Evolutionary conservation across 768 basidiomycete species (phyloP).

Genomic region (Phallus indusiatus): DNA sequence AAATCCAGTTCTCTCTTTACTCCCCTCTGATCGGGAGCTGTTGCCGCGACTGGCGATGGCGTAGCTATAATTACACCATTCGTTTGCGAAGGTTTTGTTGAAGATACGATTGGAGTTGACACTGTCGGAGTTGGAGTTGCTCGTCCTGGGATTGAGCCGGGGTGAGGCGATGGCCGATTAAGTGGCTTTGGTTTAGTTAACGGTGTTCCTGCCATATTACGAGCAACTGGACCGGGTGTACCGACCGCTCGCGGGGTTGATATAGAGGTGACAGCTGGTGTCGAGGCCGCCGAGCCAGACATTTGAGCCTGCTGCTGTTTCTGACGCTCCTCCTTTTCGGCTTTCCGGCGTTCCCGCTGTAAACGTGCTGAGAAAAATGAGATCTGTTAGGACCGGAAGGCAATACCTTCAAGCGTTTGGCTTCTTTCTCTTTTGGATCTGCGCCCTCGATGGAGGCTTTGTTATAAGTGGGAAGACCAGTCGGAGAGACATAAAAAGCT

Average conservation of each 20-base stretch:
- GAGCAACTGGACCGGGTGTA: conserved; percentile 2
- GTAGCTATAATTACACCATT: not conserved
- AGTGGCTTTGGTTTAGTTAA: not conserved
- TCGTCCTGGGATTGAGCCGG: not conserved
- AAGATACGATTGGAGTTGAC: not conserved
- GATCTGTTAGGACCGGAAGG: conserved; percentile 12
- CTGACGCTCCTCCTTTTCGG: conserved; percentile 27
- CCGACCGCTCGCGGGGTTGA: not conserved
- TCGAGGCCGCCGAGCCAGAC: not conserved
- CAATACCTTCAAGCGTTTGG: conserved; percentile 48
- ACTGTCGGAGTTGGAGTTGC: not conserved
- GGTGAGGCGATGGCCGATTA: not conserved
- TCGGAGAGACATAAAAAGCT: conserved; percentile 59
- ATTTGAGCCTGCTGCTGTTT: conserved; percentile 13
- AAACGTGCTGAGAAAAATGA: conserved; percentile 6
- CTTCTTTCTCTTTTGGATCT: conserved; percentile 38
- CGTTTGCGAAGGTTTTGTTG: conserved; percentile 7
- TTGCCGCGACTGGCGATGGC: conserved; percentile 18
- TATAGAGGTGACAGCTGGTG: not conserved
- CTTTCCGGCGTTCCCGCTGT: conserved; percentile 15
- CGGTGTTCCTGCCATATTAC: not conserved
- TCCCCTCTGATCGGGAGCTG: conserved; percentile 9
- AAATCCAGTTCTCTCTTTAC: conserved; percentile 19
- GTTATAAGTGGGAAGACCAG: conserved; percentile 10
- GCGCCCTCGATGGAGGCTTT: conserved; percentile 9